Evolutionary conservation across 192 early-diverging fungal species (phyloP).

Genomic region (Backusella tarrabulga): DNA sequence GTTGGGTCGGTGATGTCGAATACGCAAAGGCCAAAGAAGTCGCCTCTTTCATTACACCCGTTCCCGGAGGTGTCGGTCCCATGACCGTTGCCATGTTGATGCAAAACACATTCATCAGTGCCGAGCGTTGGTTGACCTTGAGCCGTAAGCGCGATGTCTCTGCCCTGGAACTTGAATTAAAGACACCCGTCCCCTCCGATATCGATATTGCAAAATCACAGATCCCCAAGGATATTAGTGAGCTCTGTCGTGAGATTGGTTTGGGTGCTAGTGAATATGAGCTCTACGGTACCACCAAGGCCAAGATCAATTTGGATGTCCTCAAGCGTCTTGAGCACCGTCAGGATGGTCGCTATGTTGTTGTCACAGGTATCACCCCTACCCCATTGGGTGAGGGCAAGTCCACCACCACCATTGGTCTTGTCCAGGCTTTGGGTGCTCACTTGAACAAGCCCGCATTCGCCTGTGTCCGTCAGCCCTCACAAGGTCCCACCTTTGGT

Average conservation of each 20-base stretch:
- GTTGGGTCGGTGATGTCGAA: constrained; percentile 95
- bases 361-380: constrained; percentile 97
- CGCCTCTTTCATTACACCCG: constrained; percentile 88
- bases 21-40: constrained; percentile 65
- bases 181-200: constrained; percentile 87
- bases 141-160: constrained; percentile 50
- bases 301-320: constrained; percentile 84
- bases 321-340: constrained; percentile 79
- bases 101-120: constrained; percentile 81
- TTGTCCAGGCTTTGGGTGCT: constrained; percentile 94
- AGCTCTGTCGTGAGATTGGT: constrained; percentile 84
- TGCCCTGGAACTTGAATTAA: constrained; percentile 62
- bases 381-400: constrained; percentile 99
- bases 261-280: constrained; percentile 72
- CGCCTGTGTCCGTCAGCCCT: constrained; percentile 98
- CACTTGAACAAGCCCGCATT: constrained; percentile 85
- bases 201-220: constrained; percentile 93
- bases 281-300: constrained; percentile 84
- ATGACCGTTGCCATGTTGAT: constrained; percentile 99
- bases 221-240: constrained; percentile 78
- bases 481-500: constrained; percentile 98
- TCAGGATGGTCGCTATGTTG: constrained; percentile 87
- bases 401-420: constrained; percentile 95
- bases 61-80: constrained; percentile 98
- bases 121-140: constrained; percentile 66